Percentiles rank a stretch among this genome's conserved stretches.
Evolutionary conservation across 2,329 filamentous ascomycete species (phyloP).

Genomic region (Aspergillus costaricaensis): DNA sequence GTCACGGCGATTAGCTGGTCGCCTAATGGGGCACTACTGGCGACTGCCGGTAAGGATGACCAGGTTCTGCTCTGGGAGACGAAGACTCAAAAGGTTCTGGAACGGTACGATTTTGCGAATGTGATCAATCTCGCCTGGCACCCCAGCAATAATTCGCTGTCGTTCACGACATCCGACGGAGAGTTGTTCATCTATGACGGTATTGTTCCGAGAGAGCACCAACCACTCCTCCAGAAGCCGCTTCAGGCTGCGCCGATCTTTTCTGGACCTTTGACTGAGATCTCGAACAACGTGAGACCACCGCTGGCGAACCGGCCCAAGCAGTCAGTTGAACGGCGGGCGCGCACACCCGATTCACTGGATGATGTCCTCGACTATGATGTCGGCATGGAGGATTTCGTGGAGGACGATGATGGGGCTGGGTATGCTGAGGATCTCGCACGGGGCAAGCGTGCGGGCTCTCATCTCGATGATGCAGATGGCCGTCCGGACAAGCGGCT

Average conservation of each 20-base stretch:
- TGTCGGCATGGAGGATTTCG: slow-evolving; percentile 75
- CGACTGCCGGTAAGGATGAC: slow-evolving; percentile 57
- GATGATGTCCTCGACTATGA: slow-evolving; percentile 75
- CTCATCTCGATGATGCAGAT: slow-evolving; percentile 48
- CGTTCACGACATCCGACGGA: slow-evolving; percentile 89
- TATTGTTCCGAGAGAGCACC: slow-evolving; percentile 56
- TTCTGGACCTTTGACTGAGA: slow-evolving; percentile 73
- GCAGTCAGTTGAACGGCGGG: slow-evolving; percentile 53
- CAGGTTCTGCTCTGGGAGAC: slow-evolving; percentile 75
- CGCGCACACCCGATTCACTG: slow-evolving; percentile 71
- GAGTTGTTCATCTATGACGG: slow-evolving; percentile 82
- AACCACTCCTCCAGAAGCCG: slow-evolving; percentile 51
- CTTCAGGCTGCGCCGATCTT: slow-evolving; percentile 82
- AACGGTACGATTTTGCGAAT: slow-evolving; percentile 75
- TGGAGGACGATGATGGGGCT: slow-evolving; percentile 92
- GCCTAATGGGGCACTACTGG: slow-evolving; percentile 86
- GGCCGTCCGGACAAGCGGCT: slow-evolving; percentile 55
- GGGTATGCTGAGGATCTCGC: slow-evolving; percentile 71
- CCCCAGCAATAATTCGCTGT: slow-evolving; percentile 80
- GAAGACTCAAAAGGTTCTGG: slow-evolving; percentile 78
- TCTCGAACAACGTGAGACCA: slow-evolving; percentile 64
- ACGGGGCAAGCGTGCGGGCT: slow-evolving; percentile 64
- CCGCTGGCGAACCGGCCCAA: slow-evolving; percentile 59
- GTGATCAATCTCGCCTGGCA: slow-evolving; percentile 91
- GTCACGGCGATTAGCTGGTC: slow-evolving; percentile 91